Base-by-base conservation (phyloP, 345 rosid species). In the Eutrema yunnanense region DNA sequence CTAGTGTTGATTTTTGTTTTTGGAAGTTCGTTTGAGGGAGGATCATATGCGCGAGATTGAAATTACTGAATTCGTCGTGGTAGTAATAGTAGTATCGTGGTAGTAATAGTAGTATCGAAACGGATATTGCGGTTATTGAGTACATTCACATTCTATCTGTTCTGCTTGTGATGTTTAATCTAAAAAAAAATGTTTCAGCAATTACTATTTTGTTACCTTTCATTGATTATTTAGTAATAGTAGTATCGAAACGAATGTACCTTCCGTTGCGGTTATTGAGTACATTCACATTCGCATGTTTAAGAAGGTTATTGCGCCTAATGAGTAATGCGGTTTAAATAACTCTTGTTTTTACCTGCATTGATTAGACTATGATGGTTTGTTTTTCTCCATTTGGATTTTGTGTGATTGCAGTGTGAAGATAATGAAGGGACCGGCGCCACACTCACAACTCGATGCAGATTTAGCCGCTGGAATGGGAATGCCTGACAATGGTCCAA, bases 381-480 rank as follows among this genome's bases (percentile, higher is more conserved):
- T 7, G 5, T 41, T 26, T 9, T 4, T 29, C 5, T 27, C 5
- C 3, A 11, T 47, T 14, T 50, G 42, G 48, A 4, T 3, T 19
- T 9, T 67, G 27, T 67, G 64, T 51, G 44, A 8, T 69, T 82
- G 82, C 84, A 91, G 98, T 27, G 71, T 86, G 73, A 94, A 91
- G 87, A 79, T 70, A 49, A 83, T 94, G 97, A 67, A 62, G 22
- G 95, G 97, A 62, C 84, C 84, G 30, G 93, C 93, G 13, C 98
- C 98, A 9, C 97, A 94, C 69, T 80, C 95, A 8, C 97, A 94
- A 75, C 92, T 94, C 4, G 96, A 94, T 78, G 97, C 98, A 6
- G 97, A 92, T 12, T 84, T 90, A 70, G 97, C 99, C 7, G 92
- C 79, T 63, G 99, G 97, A 78, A 92, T 87, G 99, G 99, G 97